These are phyloP conservation scores for Phanerochaete carnosa DNA, from an alignment of 768 basidiomycete species.

Conservation along the genomic window DNA sequence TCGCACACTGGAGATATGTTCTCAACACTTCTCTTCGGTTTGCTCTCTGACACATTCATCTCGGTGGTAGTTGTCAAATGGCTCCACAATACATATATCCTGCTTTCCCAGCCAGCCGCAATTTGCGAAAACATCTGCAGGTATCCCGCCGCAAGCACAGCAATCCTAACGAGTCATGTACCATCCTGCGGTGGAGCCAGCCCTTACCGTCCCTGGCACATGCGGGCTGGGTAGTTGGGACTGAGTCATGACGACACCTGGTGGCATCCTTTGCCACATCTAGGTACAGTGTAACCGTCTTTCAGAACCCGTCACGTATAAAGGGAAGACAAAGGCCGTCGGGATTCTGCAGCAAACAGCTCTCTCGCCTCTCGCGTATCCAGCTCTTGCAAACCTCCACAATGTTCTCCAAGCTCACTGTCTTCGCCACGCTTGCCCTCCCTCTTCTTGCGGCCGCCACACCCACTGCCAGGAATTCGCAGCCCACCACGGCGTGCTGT, in stretches of 20 bases:
- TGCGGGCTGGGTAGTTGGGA: not conserved
- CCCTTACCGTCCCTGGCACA: not conserved
- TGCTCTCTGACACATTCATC: too few species aligned
- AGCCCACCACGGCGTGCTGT: slow-evolving; percentile 5
- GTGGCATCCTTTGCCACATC: not conserved
- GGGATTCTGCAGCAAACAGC: not conserved
- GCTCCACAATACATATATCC: too few species aligned
- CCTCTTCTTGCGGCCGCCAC: slow-evolving; percentile 12
- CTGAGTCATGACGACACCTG: not conserved
- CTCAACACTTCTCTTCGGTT: too few species aligned
- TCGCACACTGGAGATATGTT: too few species aligned
- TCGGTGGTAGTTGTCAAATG: too few species aligned
- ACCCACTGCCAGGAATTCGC: not conserved
- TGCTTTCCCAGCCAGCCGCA: not conserved
- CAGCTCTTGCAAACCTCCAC: not conserved
- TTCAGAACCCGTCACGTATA: not conserved
- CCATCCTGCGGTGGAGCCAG: not conserved
- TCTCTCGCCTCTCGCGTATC: not conserved
- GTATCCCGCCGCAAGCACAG: not conserved
- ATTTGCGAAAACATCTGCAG: not conserved
- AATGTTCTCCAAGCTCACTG: slow-evolving; percentile 6
- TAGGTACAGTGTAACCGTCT: not conserved
- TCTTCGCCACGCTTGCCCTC: slow-evolving; percentile 6
- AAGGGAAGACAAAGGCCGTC: not conserved
- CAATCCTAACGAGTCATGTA: not conserved